Base-by-base conservation (phyloP, 352 stramenopile species). In the Phytophthora hybrid region DNA sequence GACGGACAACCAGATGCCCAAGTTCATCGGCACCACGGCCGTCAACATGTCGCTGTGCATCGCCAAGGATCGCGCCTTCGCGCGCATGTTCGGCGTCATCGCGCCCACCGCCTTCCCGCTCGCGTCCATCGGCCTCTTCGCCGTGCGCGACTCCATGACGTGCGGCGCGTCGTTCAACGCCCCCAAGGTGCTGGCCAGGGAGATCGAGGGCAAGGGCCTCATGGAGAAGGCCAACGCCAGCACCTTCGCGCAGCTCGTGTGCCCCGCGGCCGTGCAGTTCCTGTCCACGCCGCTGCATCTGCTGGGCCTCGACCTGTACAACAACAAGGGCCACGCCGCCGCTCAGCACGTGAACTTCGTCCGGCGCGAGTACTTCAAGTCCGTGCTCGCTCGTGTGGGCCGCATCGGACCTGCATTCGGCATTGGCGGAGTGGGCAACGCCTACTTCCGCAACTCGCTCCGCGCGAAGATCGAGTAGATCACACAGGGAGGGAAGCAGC, bases 11-110 rank as follows among this genome's bases (percentile, higher is more conserved):
- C 86, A 94, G 66, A 88, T 92, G 82, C 92, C 93, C 67, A 97
- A 97, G 81, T 97, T 98, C 69, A 53, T 97, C 37, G 80, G 80
- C 69, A 97, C 91, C 21, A 97, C 92, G 5, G 81, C 88, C 6
- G 93, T 97, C 64, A 98, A 98, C 78, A 97, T 98, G 88, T 90
- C 87, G 63, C 80, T 96, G 52, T 96, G 90, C 65, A 96, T 98
- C 59, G 88, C 90, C 68, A 98, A 98, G 71, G 93, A 97, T 65
- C 91, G 88, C 64, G 90, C 89, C n/a, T 98, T 97, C 67, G 91
- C 93, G 44, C 84, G 85, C 39, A 97, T 97, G 93, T 98, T 98
- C 69, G 93, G 93, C 23, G 88, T 94, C 52, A 92, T 93, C 55
- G 83, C 80, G 9, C 90, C 92, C 13, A 74, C 78, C 0, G 77